A percentile compares a stretch with the other conserved stretches of the same genome.
Conservation (phyloP, 768 basidiomycete genomes). For the Roridomyces roridus region DNA sequence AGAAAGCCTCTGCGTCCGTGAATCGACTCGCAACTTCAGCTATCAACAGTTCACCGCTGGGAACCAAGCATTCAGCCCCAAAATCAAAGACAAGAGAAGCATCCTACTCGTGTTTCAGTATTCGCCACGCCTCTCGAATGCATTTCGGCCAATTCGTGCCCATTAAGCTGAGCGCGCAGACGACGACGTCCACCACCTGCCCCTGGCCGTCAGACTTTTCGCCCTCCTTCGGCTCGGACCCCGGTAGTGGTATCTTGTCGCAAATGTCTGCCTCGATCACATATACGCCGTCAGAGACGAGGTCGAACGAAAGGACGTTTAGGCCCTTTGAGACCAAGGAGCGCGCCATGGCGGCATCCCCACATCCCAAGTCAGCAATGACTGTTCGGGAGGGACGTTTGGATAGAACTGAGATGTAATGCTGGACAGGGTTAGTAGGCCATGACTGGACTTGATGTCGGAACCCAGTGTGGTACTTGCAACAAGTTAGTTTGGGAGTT, state of each 20-base stretch:
- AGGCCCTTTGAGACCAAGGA: conserved; percentile 72
- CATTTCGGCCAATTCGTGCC: conserved; percentile 95
- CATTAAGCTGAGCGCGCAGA: conserved; percentile 97
- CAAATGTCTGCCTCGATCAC: conserved; percentile 94
- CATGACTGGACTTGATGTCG: conserved; percentile 89
- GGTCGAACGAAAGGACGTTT: conserved; percentile 79
- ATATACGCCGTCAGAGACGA: conserved; percentile 74
- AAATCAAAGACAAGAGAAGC: conserved; percentile 1
- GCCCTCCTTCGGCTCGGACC: conserved; percentile 58
- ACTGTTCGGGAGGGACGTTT: conserved; percentile 70
- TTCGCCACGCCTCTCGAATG: conserved; percentile 87
- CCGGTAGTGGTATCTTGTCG: conserved; percentile 81
- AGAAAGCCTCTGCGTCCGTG: conserved; percentile 68
- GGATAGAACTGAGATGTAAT: conserved; percentile 73
- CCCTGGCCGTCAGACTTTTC: conserved; percentile 58
- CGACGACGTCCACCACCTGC: conserved; percentile 87
- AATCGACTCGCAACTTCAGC: conserved; percentile 93
- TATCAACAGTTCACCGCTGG: conserved; percentile 81
- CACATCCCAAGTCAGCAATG: conserved; percentile 94
- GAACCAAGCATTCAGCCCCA: not conserved
- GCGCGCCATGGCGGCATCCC: conserved; percentile 88
- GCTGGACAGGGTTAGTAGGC: conserved; percentile 92
- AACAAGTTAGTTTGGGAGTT: conserved; percentile 1
- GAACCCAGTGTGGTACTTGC: conserved; percentile 93
- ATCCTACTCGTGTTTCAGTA: conserved; percentile 81